Percentiles rank a stretch among this genome's conserved stretches.
Evolutionary conservation across 345 rosid species (phyloP).

Genomic region (Rhodamnia argentea): DNA sequence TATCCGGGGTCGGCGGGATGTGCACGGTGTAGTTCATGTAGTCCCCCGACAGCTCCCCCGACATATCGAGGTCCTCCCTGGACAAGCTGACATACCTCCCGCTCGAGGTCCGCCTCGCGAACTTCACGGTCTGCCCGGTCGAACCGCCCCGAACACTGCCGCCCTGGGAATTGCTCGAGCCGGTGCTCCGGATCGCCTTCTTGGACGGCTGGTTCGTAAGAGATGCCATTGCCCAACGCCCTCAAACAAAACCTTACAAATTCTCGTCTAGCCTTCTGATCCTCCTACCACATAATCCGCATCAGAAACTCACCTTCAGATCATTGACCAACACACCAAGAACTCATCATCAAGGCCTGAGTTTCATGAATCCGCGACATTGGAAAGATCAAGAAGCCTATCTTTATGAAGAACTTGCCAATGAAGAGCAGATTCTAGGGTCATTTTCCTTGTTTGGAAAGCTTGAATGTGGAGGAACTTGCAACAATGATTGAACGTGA

Average conservation of each 20-base stretch:
- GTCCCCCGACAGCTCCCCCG: conserved; percentile 69
- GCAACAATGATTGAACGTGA: background rate
- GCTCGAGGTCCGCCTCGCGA: conserved; percentile 81
- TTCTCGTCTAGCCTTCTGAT: background rate
- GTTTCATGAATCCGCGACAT: background rate
- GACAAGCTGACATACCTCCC: conserved; percentile 91
- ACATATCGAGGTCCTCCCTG: conserved; percentile 75
- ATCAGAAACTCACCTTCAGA: background rate
- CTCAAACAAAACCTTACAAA: background rate
- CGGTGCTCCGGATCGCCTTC: conserved; percentile 37
- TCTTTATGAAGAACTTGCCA: background rate
- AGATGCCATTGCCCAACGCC: conserved; percentile 35
- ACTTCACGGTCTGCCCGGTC: conserved; percentile 75
- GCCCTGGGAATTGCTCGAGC: conserved; percentile 14
- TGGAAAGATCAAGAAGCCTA: background rate
- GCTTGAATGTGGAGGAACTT: background rate
- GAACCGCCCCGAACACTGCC: background rate
- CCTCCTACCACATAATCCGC: background rate
- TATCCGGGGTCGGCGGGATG: conserved; percentile 89
- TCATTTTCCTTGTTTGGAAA: background rate
- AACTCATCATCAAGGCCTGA: background rate
- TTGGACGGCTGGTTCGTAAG: conserved; percentile 47
- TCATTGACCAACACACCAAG: background rate
- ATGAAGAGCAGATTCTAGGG: background rate
- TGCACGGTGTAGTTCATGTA: conserved; percentile 90